Base-by-base conservation (phyloP, 2,329 filamentous ascomycete species). In the Tolypocladium endophyticum region DNA sequence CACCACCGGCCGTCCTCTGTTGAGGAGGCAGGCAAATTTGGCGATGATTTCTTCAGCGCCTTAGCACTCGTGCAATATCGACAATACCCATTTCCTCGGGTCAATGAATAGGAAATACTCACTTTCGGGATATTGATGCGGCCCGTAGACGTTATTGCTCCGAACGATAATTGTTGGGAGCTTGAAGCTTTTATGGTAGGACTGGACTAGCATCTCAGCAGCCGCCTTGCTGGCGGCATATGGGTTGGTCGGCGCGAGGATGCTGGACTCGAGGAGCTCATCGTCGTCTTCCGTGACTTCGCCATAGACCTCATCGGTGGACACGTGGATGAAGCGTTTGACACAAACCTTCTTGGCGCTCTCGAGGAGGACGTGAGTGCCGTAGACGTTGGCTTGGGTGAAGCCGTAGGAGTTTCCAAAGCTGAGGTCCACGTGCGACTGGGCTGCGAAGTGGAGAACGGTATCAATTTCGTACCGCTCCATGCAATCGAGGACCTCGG, bases 121-220 rank as follows among this genome's bases (percentile, higher is more conserved):
- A 92, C 89, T 92, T 75, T 92, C 89, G 0, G 89, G 89, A 70
- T 87, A 92, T 70, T 93, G 89, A 69, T 92, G 88, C 28, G 90
- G 90, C 0, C 90, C 90, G 68, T 92, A 94, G 36, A 93, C 88
- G 67, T 94, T 93, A 76, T 93, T 93, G 70, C 88, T 88, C 56
- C 89, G 81, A 35, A 92, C 87, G 66, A 92, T 89, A 64, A 93
- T 90, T 57, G 86, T 84, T 1, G 89, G 89, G 16, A 94, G 79
- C 71, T 88, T 88, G 78, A 92, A 92, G 72, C 87, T 90, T 76
- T 89, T 91, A 70, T 87, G 82, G 71, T 92, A 94, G n/a, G 89
- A 90, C 71, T 88, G 86, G n/a, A 93, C 88, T 68, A 90, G 79
- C 88, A 92, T 92, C 75, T 92, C 89, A 7, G 89, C 89, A 1